These are phyloP conservation scores for Aspergillus sclerotialis DNA, from an alignment of 2,329 filamentous ascomycete species.

Conservation along the genomic window DNA sequence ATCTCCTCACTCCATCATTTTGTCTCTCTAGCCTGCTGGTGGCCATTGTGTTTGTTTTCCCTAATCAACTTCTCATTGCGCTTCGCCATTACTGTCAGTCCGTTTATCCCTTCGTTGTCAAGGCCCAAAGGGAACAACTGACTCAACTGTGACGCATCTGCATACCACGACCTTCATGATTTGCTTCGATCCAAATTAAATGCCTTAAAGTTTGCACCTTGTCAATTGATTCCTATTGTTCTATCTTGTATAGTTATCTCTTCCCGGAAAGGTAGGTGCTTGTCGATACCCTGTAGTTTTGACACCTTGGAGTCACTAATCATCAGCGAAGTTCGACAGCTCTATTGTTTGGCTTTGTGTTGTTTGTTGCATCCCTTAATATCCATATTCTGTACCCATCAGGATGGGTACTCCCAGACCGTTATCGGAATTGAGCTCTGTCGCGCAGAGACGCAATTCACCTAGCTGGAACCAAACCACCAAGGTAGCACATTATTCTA, in stretches of 20 bases:
- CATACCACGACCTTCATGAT: neutral
- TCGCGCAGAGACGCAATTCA: constrained; percentile 82
- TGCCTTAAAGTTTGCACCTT: neutral
- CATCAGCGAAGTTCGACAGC: no score
- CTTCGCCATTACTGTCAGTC: no score
- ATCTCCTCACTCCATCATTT: constrained; percentile 1
- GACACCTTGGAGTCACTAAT: no score
- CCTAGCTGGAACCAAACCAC: constrained; percentile 74
- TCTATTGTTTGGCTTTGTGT: no score
- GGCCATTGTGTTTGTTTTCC: constrained; percentile 8
- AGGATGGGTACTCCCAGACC: constrained; percentile 63
- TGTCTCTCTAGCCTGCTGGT: no score
- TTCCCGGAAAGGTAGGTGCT: no score
- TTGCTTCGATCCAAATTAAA: neutral
- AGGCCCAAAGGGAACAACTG: neutral
- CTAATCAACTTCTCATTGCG: constrained; percentile 10
- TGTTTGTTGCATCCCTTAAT: no score
- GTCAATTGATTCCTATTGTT: no score
- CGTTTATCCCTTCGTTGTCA: constrained; percentile 1
- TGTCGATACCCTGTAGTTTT: no score
- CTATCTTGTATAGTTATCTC: no score
- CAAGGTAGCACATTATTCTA: constrained; percentile 54
- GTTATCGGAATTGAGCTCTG: constrained; percentile 81
- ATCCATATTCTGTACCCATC: no score
- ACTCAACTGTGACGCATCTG: neutral